Base-by-base conservation (phyloP, 2,329 filamentous ascomycete species). In the Monosporascus sp. region DNA sequence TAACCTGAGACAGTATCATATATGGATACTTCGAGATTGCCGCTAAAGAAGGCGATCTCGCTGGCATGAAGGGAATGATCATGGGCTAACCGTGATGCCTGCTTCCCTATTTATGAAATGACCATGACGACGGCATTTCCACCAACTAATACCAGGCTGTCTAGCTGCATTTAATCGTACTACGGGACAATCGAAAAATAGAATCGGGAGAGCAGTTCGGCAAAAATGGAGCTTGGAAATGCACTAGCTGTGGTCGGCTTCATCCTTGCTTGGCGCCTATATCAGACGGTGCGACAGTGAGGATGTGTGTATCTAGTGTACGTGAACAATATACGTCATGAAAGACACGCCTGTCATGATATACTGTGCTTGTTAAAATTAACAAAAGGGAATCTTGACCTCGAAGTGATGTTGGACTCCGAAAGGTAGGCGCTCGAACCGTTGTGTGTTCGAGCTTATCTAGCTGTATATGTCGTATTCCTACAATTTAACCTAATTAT, bases 11-110 rank as follows among this genome's bases (percentile, higher is more conserved):
- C 63, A 95, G 90, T 57, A 99, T 99, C 72, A 99, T 99, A 75
- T 99, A 99, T 74, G 90, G 92, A 60, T 99, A 99, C 79, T 99
- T 99, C 67, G 94, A 99, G 74, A 99, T 99, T 68, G 94, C 94
- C 24, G 95, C 95, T 67, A 97, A 97, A 78, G 94, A 99, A 76
- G 94, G 94, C 65, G 94, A 99, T 71, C 87, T 97, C 74, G 82
- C 86, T 56, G 90, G 90, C 62, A 84, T 87, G 82, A 85, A 86
- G 73, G 84, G 84, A 53, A 85, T 87, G 82, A 80, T 87, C 58
- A 85, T 87, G 83, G 83, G 83, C 65, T 87, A 80, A 78, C 43
- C 20, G 14, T 46, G 43, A 46, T 22, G n/a, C 20, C 24, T 41
- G 17, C 45, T 5, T 52, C n/a, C 20, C 43, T 46, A 46, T 27